These are phyloP conservation scores for Anacardium occidentale DNA, from an alignment of 345 rosid genomes.

Conservation along the genomic window DNA sequence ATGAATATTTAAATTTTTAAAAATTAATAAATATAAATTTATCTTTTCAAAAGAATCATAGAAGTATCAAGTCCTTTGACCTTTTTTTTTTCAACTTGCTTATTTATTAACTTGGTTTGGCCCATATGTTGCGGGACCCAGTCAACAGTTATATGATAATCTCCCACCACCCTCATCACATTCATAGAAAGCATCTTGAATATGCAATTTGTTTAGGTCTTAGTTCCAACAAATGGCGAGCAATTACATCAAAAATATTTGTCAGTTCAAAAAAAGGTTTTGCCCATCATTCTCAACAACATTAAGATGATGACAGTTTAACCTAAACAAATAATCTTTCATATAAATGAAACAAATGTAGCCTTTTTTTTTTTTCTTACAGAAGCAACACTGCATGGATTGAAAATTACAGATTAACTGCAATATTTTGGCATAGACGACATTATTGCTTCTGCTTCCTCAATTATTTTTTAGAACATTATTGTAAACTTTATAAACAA, in stretches of 20 bases:
- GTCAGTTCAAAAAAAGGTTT: no score
- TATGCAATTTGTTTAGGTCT: background rate
- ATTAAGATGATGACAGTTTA: background rate
- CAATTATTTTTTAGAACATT: background rate
- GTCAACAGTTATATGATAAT: no score
- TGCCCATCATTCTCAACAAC: constrained; percentile 8
- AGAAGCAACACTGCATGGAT: background rate
- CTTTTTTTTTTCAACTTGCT: no score
- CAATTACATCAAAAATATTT: background rate
- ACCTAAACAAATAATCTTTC: background rate
- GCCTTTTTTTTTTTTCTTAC: background rate
- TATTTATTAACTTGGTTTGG: no score
- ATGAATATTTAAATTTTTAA: no score
- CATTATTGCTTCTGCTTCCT: background rate
- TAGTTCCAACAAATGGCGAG: constrained; percentile 4
- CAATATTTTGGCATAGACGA: background rate
- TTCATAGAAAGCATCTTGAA: background rate
- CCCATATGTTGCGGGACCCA: no score
- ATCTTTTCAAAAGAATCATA: no score
- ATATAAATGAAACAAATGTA: background rate
- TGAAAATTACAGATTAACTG: constrained; percentile 8
- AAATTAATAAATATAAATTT: no score
- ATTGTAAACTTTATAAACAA: background rate
- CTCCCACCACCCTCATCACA: background rate
- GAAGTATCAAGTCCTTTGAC: no score